Base-by-base conservation (phyloP, 768 basidiomycete species). In the Boletellus ananiceps region DNA sequence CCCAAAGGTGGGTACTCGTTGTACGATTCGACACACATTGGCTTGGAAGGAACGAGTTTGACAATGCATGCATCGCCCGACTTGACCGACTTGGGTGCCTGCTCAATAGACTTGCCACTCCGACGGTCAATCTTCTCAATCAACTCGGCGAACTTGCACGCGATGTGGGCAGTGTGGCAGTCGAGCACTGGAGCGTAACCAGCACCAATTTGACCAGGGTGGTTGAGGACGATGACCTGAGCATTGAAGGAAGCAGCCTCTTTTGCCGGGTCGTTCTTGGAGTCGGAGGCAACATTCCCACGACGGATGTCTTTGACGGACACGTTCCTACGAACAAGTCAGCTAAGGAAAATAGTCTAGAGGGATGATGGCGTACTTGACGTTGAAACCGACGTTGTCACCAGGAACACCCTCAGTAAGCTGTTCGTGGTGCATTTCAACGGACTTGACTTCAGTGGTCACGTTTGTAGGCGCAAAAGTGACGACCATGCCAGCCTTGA, bases 381-480 rank as follows among this genome's bases (percentile, higher is more conserved):
- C 88, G 85, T 96, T 96, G 84, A 96, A 98, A 60, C 93, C 92
- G 69, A 99, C 95, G 74, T 99, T 99, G 83, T 99, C 96, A 80
- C 96, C 96, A 53, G 96, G 96, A 56, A 77, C 58, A 77, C 95
- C 96, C 74, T 90, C 79, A 70, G 79, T 84, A 72, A 99, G 93
- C 75, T 94, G 92, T 71, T 94, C 92, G 84, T 94, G 93, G 70
- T 95, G 93, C 95, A 97, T 97, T 78, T 97, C 94, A 72, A 96
- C 93, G 64, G 96, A 98, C 86, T 98, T 98, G 82, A 99, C 96
- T 92, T 99, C 96, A 77, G 96, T 99, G 74, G 93, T 97, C 67
- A 99, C 95, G 77, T 93, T 93, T 56, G 93, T 72, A 54, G 95
- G 95, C 59, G 95, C 95, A 70, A 98, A 99, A 69, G 77, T 84